Evolutionary conservation across 441 rosid genomes (phyloP), one percentile per base, ranked within the genome.

Genomic region (Eruca vesicaria): DNA sequence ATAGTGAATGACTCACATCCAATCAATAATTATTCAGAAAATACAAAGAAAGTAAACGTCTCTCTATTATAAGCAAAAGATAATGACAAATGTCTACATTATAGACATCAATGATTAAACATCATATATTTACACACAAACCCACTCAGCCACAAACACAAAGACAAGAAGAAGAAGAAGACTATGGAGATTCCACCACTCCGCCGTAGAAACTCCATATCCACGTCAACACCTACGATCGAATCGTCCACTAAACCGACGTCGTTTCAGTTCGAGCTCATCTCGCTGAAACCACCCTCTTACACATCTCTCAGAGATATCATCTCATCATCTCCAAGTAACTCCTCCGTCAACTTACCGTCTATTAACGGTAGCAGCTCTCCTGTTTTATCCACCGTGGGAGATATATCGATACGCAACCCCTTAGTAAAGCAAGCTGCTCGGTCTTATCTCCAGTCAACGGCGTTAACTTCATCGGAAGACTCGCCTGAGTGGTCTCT

Each of bases 381-480:
- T 29, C 69, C 69, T 0, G 74, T 35, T 0, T 21, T 9, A 15
- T 31, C 80, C 8, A 71, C 71, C 68, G 87, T 86, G 20, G 78
- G 82, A 63, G 92, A 88, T 62, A 85, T 94, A 31, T 86, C 97
- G 38, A 95, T 95, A 75, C 96, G 97, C 6, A 86, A 92, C 57
- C 97, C 85, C 10, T 82, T 95, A 2, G 93, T 93, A 1, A 93
- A 93, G 80, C 93, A 88, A 75, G 99, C 98, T 2, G 97, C 98
- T 66, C 84, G 92, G 98, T 94, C 98, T 66, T 95, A 91, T 80
- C 95, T 95, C n/a, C 97, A 87, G 80, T 92, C 97, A 71, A 86
- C 93, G 64, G 83, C 79, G 84, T 77, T 93, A 0, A 62, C 94
- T 57, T 88, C 89, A 0, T 82, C 90, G 2, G 82, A 67, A 9